Percentiles rank a stretch among this genome's conserved stretches.
phyloP scores from a whole-genome alignment of 495 filamentous ascomycete genomes.

The Bathelium albidoporum region DNA sequence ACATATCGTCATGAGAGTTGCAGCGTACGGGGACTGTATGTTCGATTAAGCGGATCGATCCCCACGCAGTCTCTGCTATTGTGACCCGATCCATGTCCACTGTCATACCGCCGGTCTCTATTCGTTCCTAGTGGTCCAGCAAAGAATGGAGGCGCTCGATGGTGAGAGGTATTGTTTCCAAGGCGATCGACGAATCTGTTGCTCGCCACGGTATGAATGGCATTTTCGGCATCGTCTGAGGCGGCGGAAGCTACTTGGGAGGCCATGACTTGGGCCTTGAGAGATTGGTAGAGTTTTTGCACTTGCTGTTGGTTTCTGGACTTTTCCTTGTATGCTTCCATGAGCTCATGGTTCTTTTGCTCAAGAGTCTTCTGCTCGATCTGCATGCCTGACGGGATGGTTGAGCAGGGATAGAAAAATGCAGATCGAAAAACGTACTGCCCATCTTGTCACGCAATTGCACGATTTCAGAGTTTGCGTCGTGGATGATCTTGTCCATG shows the following conservation, averaged over 20 bases:
- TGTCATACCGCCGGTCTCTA: conserved; percentile 36
- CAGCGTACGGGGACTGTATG: neutral
- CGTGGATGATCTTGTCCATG: conserved; percentile 68
- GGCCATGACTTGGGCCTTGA: conserved; percentile 64
- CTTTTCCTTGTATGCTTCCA: conserved; percentile 60
- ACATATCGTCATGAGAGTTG: neutral
- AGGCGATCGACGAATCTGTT: conserved; percentile 22
- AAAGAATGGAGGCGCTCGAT: conserved; percentile 22
- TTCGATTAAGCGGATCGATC: conserved; percentile 7
- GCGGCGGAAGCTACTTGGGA: conserved; percentile 61
- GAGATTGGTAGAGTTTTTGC: conserved; percentile 72
- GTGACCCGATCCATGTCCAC: conserved; percentile 40
- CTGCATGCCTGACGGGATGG: conserved; percentile 46
- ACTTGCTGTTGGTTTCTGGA: conserved; percentile 63
- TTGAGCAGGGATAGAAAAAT: neutral
- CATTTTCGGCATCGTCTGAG: conserved; percentile 52
- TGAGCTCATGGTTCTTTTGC: conserved; percentile 67
- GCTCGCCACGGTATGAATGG: conserved; percentile 31
- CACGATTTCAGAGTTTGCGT: conserved; percentile 71
- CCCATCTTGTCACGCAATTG: conserved; percentile 53
- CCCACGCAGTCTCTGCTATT: conserved; percentile 5
- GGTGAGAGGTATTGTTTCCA: conserved; percentile 9
- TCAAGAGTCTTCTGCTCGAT: conserved; percentile 54
- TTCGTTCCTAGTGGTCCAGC: conserved; percentile 34
- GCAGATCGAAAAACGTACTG: conserved; percentile 25